Percentiles rank a stretch among this genome's conserved stretches.
Conservation (phyloP, 495 filamentous ascomycete species). For the Xylaria castorea region DNA sequence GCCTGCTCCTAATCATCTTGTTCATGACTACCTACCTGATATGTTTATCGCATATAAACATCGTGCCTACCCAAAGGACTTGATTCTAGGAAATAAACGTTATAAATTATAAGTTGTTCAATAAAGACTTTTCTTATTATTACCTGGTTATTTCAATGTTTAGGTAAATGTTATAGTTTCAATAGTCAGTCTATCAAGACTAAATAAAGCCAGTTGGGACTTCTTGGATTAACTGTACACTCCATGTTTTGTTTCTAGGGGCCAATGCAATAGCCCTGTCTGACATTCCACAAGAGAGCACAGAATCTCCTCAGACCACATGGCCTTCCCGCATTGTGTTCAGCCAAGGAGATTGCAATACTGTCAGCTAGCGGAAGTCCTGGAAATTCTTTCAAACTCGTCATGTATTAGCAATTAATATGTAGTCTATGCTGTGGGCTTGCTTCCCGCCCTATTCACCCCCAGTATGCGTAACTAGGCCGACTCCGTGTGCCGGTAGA, state of each 20-base stretch:
- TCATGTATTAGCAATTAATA: constrained; percentile 42
- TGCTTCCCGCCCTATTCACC: constrained; percentile 18
- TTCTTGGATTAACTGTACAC: background rate
- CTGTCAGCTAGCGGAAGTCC: background rate
- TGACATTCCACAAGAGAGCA: constrained; percentile 1
- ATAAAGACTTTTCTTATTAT: background rate
- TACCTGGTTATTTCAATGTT: background rate
- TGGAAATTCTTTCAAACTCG: background rate
- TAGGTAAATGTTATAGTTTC: background rate
- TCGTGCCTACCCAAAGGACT: background rate
- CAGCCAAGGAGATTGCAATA: background rate
- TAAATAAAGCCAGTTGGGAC: background rate
- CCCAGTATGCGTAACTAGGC: background rate
- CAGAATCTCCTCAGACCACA: background rate
- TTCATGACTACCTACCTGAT: background rate
- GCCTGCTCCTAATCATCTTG: constrained; percentile 6
- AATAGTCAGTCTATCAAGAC: background rate
- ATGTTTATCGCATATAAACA: background rate
- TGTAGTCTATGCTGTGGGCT: constrained; percentile 33
- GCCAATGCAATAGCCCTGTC: background rate
- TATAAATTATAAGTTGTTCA: background rate
- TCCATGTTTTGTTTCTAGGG: background rate
- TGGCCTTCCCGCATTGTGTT: background rate
- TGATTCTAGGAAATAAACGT: background rate
- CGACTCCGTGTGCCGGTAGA: background rate